Evolutionary conservation across 768 basidiomycete species (phyloP).

Genomic region (Megacollybia marginata): DNA sequence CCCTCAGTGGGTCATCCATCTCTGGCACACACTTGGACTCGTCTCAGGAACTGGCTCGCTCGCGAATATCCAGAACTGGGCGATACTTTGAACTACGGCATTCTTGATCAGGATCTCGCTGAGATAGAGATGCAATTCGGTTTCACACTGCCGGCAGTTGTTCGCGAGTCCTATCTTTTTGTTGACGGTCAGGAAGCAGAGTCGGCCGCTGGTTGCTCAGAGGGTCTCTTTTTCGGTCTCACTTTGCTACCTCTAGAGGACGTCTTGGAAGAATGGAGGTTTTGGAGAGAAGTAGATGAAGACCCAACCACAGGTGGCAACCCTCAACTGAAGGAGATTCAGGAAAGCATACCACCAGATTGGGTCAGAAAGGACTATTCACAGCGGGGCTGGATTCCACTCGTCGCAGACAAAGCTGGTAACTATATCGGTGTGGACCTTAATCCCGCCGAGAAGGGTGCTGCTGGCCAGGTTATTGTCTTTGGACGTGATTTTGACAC

Average conservation of each 20-base stretch:
- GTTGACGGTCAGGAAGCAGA: constrained; percentile 94
- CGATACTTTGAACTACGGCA: constrained; percentile 92
- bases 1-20: constrained; percentile 58
- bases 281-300: constrained; percentile 91
- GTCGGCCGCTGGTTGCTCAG: constrained; percentile 78
- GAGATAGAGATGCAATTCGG: constrained; percentile 83
- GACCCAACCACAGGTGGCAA: constrained; percentile 86
- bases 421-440: constrained; percentile 97
- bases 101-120: constrained; percentile 71
- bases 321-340: constrained; percentile 55
- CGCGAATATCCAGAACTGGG: constrained; percentile 90
- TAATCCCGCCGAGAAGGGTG: constrained; percentile 72
- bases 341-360: constrained; percentile 84
- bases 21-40: constrained; percentile 75
- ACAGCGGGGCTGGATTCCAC: constrained; percentile 93
- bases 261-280: constrained; percentile 91
- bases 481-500: constrained; percentile 99
- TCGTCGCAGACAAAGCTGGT: constrained; percentile 87
- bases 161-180: constrained; percentile 85
- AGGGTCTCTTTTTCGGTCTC: constrained; percentile 94
- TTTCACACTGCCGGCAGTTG: constrained; percentile 70
- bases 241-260: constrained; percentile 89
- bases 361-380: constrained; percentile 92
- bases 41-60: constrained; percentile 74
- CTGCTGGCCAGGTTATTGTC: constrained; percentile 89